These are phyloP conservation scores for Hygrophila difformis DNA, from an alignment of 257 asterid genomes.

Conservation along the genomic window DNA sequence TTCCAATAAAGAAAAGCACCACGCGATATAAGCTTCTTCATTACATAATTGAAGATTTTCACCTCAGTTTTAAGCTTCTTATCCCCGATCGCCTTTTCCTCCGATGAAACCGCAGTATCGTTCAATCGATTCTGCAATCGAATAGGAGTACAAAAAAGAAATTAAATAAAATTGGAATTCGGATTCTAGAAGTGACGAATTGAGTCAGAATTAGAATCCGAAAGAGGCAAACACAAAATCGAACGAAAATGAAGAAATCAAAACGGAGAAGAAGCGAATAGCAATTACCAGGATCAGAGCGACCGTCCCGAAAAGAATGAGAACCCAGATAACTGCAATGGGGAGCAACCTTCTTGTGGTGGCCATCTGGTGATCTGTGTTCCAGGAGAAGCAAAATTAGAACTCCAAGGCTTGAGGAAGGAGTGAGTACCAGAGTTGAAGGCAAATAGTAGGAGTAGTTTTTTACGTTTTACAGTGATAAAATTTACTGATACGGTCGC, in stretches of 20 bases:
- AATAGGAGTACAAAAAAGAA: too few species aligned
- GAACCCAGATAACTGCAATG: constrained; percentile 44
- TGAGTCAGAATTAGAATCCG: background rate
- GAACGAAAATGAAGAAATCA: too few species aligned
- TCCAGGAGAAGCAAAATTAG: background rate
- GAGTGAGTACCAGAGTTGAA: too few species aligned
- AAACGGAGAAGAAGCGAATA: background rate
- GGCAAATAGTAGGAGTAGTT: too few species aligned
- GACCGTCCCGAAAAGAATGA: constrained; percentile 59
- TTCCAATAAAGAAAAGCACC: background rate
- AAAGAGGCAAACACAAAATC: constrained; percentile 1
- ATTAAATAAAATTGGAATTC: background rate
- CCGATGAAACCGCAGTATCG: constrained; percentile 36
- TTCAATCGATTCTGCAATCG: constrained; percentile 51
- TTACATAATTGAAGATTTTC: constrained; percentile 4
- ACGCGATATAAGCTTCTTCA: background rate
- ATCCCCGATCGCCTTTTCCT: constrained; percentile 19
- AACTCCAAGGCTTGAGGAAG: too few species aligned
- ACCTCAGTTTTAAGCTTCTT: constrained; percentile 34
- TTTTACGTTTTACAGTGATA: too few species aligned
- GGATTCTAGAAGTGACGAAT: background rate
- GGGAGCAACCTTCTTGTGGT: constrained; percentile 41
- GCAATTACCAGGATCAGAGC: constrained; percentile 54
- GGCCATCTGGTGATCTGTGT: constrained; percentile 18
- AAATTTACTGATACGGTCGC: too few species aligned